phyloP scores from a whole-genome alignment of 768 basidiomycete species.

The Cyclocybe aegerita region DNA sequence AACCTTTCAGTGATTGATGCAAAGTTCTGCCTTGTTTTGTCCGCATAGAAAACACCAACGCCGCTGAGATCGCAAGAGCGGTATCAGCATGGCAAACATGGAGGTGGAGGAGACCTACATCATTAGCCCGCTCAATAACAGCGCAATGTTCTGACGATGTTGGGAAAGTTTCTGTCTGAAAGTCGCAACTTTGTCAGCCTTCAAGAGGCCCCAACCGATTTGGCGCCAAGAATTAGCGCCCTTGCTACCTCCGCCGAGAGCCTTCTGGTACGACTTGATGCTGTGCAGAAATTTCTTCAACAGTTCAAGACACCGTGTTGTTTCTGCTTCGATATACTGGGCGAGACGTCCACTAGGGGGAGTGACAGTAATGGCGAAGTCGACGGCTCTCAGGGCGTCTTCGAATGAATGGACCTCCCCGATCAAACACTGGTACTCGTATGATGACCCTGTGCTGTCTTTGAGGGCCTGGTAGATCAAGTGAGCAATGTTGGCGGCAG shows the following conservation, averaged over 20 bases:
- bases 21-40: not conserved
- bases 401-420: conserved; percentile 3
- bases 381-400: not conserved
- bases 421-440: conserved; percentile 4
- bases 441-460: conserved; percentile 1
- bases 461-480: conserved; percentile 7
- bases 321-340: not conserved
- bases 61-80: not conserved
- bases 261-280: conserved; percentile 1
- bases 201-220: conserved; percentile 1
- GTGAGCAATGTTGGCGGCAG: not conserved
- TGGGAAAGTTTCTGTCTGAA: conserved; percentile 1
- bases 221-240: conserved; percentile 1
- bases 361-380: not conserved
- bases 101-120: not conserved
- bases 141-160: not conserved
- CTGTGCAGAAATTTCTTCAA: not conserved
- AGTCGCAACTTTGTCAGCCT: not conserved
- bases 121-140: conserved; percentile 1
- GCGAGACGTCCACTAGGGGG: not conserved
- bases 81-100: no score
- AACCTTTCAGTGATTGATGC: not conserved
- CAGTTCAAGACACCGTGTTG: not conserved
- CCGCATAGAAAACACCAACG: not conserved
- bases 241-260: not conserved